Evolutionary conservation across 192 early-diverging fungal genomes (phyloP).

Genomic region (Gamsiella multidivaricata): DNA sequence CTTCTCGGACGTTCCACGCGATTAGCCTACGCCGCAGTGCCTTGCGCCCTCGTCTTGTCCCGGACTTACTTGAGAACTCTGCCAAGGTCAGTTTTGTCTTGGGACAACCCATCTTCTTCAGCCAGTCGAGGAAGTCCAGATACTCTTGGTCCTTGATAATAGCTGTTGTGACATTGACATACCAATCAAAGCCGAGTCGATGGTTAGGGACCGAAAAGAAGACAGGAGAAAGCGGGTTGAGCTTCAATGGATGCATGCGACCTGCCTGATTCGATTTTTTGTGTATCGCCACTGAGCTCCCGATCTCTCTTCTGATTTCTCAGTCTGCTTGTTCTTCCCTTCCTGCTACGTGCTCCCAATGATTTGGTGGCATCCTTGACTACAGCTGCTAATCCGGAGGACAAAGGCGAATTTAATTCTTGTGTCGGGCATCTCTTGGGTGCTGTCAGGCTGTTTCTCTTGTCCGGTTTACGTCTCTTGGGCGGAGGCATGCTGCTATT

Average conservation of each 20-base stretch:
- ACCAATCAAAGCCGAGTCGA: background rate
- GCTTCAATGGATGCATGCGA: background rate
- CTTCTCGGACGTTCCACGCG: too few relatives aligned
- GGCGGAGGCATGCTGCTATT: constrained; percentile 20
- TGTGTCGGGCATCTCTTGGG: background rate
- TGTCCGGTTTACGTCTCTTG: constrained; percentile 35
- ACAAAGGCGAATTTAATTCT: background rate
- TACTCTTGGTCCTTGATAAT: constrained; percentile 62
- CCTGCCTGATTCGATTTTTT: constrained; percentile 35
- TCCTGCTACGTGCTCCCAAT: constrained; percentile 4
- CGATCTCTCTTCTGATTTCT: constrained; percentile 12
- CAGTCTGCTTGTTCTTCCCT: constrained; percentile 35
- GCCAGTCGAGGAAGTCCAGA: constrained; percentile 61
- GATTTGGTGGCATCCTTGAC: too few relatives aligned
- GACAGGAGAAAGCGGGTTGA: too few relatives aligned
- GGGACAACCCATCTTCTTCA: constrained; percentile 57
- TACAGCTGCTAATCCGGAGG: background rate
- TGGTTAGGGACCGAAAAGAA: background rate
- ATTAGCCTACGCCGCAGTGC: background rate
- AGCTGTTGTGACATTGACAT: too few relatives aligned
- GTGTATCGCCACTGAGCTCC: background rate
- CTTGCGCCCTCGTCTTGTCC: too few relatives aligned
- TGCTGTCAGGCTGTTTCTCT: background rate
- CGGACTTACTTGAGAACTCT: constrained; percentile 59
- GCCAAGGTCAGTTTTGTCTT: constrained; percentile 65